Evolutionary conservation across 2,329 filamentous ascomycete species (phyloP), one percentile per base, ranked within the genome.

Genomic region (Arthrinium puccinioides): DNA sequence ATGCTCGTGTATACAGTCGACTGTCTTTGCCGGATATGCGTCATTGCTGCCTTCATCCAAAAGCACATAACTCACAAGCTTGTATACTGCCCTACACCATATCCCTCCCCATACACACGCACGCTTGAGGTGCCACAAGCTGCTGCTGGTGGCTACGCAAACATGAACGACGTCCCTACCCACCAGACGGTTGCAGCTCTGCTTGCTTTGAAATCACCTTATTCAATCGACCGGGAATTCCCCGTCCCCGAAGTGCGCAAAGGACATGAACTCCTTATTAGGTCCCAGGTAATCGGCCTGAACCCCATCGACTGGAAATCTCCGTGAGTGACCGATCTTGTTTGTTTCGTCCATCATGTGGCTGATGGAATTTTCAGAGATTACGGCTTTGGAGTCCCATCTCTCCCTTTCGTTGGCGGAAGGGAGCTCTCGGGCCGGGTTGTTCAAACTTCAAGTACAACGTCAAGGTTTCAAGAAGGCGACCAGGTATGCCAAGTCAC

Each of bases 301-400:
- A 88, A 88, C 49, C 84, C 84, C 0, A 83, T 88, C 38, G 84
- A 86, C 54, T 85, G 78, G 78, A 84, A 84, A 62, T 72, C 77
- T 41, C 78, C 81, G 80, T 84, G 62, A 48, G 75, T 66, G 9
- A 25, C 13, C 19, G 14, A 15, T 26, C 18, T 21, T 6, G 15
- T n/a, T 19, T 15, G 25, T n/a, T 7, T 23, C 4, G 32, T 3
- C 6, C 18, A 10, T 23, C 16, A 14, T 13, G 10, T 21, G 38
- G 11, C 26, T 10, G 16, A 25, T 4, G 16, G 31, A 25, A 9
- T 5, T 5, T 26, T 27, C 23, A 83, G 80, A 9, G 82, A 83
- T 49, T 87, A 74, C 51, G 79, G 79, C 44, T 87, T 85, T 51
- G 79, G 75, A 21, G 76, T 86, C 32, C 82, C 82, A 0, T 63